Evolutionary conservation across 2,329 filamentous ascomycete species (phyloP), one percentile per base, ranked within the genome.

Genomic region (Sporothrix globosa): DNA sequence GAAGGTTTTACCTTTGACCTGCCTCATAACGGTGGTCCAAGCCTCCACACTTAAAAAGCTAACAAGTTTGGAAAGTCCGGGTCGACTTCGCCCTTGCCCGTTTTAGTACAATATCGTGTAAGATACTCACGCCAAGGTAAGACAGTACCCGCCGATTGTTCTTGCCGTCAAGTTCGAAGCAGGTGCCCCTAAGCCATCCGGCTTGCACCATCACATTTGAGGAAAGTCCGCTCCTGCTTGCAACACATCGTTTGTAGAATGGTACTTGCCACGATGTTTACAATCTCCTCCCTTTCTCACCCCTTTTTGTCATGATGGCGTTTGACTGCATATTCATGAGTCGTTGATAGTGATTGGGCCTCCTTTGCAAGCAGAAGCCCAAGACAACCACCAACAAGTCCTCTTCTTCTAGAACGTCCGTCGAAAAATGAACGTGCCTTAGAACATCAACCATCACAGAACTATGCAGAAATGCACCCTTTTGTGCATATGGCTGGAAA

Each of bases 51-150:
- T 4, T 17, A 44, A 11, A 54, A 54, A 54, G 52, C 52, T 54
- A 24, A 34, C 17, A 65, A 65, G 27, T 30, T 34, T 34, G 6
- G 61, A 34, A 34, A 24, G 61, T 50, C n/a, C 24, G 50, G 44
- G 24, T 19, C 46, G 17, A 6, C 14, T 52, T 52, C 11, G 65
- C 14, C 50, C 65, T 67, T 67, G 54, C 65, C 65, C 46, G 34
- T 44, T 67, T 54, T 17, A 56, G 65, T 53, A 41, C 39, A 39
- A 41, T 66, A 19, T 66, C 27, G 63, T 66, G 63, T 66, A 41
- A 66, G 63, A 52, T 50, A 14, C 24, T 24, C 56, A 61, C 56
- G 34, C 34, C 56, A 61, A 61, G 34, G 46, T 46, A 63, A 39
- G 39, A 44, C 34, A 19, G 11, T 61, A 13, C 11, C n/a, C n/a